phyloP scores from a whole-genome alignment of 805 yeast species.

The Candida lessepsii region DNA sequence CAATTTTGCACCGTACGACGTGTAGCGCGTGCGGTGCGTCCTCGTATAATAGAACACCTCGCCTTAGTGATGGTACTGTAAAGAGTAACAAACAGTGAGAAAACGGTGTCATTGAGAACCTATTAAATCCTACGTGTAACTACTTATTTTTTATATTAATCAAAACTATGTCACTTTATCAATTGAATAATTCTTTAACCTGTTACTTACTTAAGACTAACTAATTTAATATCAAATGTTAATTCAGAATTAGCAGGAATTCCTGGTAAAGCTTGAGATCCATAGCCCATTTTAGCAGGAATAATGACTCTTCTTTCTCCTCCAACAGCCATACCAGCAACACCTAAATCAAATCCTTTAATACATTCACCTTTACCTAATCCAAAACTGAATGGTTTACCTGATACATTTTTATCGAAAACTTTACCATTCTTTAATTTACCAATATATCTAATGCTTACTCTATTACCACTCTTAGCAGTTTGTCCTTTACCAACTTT shows the following conservation, averaged over 20 bases:
- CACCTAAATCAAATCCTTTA: conserved; percentile 98
- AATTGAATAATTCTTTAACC: too few relatives aligned
- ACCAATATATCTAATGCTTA: conserved; percentile 97
- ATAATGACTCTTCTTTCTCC: conserved; percentile 98
- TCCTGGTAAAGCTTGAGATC: conserved; percentile 91
- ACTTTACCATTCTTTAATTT: conserved; percentile 95
- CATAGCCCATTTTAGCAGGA: conserved; percentile 96
- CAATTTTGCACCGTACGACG: background rate
- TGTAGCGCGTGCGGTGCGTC: too few relatives aligned
- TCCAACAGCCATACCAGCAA: conserved; percentile 97
- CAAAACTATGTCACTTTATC: too few relatives aligned
- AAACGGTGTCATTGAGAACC: too few relatives aligned
- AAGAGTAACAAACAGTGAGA: too few relatives aligned
- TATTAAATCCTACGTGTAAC: too few relatives aligned
- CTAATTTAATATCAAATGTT: conserved; percentile 93
- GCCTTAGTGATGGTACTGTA: too few relatives aligned
- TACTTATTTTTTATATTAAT: too few relatives aligned
- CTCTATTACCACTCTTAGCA: conserved; percentile 86
- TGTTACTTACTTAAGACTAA: conserved; percentile 68
- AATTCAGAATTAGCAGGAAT: conserved; percentile 97
- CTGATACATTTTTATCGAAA: conserved; percentile 95
- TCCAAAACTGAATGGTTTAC: conserved; percentile 90
- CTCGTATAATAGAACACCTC: too few relatives aligned
- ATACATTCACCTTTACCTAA: conserved; percentile 98
- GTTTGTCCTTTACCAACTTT: conserved; percentile 81